A percentile compares a stretch with the other conserved stretches of the same genome.
Conservation (phyloP, 768 basidiomycete genomes). For the Steccherinum ochraceum region DNA sequence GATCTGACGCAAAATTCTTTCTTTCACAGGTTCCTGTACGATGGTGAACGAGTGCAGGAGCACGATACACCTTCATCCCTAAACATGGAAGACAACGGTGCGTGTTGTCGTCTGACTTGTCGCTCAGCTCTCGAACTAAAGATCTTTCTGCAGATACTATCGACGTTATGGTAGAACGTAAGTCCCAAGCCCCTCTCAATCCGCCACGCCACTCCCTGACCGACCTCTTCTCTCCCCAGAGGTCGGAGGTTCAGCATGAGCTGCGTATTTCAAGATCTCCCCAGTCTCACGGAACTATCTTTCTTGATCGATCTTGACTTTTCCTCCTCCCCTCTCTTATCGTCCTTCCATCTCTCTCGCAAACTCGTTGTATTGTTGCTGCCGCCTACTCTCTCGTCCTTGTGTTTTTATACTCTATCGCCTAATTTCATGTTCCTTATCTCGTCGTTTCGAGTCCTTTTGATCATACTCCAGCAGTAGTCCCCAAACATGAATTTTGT, state of each 20-base stretch:
- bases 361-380: not conserved
- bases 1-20: conserved; percentile 1
- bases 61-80: conserved; percentile 82
- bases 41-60: conserved; percentile 79
- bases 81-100: conserved; percentile 88
- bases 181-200: conserved; percentile 24
- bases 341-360: not conserved
- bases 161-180: conserved; percentile 97
- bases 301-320: not conserved
- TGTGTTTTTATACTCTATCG: not conserved
- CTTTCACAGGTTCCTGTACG: conserved; percentile 78
- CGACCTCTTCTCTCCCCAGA: conserved; percentile 13
- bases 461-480: not conserved
- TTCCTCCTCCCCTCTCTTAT: not conserved
- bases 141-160: conserved; percentile 59
- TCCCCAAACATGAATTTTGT: not conserved
- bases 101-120: conserved; percentile 14
- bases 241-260: conserved; percentile 22
- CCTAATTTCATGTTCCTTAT: not conserved
- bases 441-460: not conserved
- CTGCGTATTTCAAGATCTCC: too few species aligned
- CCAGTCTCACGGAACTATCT: not conserved
- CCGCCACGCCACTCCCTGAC: conserved; percentile 4
- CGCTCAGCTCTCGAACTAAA: not conserved
- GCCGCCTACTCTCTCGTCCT: not conserved